These are phyloP conservation scores for Periconia macrospinosa DNA, from an alignment of 2,329 filamentous ascomycete species.

Conservation along the genomic window DNA sequence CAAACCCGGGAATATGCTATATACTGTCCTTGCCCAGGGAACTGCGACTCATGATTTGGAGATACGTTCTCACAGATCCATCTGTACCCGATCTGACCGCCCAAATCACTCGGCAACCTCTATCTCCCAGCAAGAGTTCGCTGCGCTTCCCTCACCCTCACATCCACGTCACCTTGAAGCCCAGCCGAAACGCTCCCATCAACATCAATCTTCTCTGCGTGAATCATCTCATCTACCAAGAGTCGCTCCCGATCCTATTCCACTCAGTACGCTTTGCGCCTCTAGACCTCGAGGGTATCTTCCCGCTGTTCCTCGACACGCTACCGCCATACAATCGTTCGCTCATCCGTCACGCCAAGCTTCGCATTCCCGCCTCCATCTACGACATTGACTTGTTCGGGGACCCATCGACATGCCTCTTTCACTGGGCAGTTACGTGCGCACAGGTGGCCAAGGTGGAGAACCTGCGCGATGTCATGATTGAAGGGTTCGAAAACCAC, in stretches of 20 bases:
- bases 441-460: constrained; percentile 24
- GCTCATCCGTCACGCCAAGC: constrained; percentile 18
- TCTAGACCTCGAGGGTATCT: constrained; percentile 17
- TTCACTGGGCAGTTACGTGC: constrained; percentile 30
- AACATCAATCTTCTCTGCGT: constrained; percentile 13
- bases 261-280: constrained; percentile 16
- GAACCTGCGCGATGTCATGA: constrained; percentile 14
- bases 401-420: constrained; percentile 8
- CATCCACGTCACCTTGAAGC: constrained; percentile 7
- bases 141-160: constrained; percentile 7
- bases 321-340: constrained; percentile 17
- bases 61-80: constrained; percentile 19
- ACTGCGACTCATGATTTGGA: constrained; percentile 26
- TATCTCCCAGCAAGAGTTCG: constrained; percentile 2
- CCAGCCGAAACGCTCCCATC: constrained; percentile 3
- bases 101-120: constrained; percentile 12
- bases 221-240: constrained; percentile 21
- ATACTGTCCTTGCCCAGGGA: constrained; percentile 24
- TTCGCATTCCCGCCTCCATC: constrained; percentile 6
- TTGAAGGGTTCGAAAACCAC: constrained; percentile 11
- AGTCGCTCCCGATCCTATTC: constrained; percentile 31
- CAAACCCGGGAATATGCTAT: constrained; percentile 12
- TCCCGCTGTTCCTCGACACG: constrained; percentile 19
- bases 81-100: constrained; percentile 10
- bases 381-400: constrained; percentile 1